These are phyloP conservation scores for Talaromyces verruculosus DNA, from an alignment of 2,329 filamentous ascomycete species.

Conservation along the genomic window DNA sequence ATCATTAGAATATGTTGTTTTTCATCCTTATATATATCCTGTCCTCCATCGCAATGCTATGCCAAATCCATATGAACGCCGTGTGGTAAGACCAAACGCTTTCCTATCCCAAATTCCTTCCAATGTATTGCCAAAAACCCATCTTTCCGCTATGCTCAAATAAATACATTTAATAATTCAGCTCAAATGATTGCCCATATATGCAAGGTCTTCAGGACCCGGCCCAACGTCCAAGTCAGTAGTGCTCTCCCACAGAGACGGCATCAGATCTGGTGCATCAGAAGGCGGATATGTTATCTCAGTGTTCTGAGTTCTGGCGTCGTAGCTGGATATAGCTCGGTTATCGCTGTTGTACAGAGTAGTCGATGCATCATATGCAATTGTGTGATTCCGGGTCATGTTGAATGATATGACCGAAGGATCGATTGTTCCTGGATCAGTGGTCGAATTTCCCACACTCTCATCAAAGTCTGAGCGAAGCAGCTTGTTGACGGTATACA, in stretches of 20 bases:
- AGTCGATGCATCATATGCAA: neutral
- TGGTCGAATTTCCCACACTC: neutral
- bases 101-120: neutral
- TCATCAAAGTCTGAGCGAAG: slow-evolving; percentile 17
- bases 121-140: neutral
- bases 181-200: neutral
- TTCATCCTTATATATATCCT: neutral
- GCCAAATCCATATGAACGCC: slow-evolving; percentile 2
- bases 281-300: neutral
- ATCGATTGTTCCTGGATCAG: neutral
- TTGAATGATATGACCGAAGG: neutral
- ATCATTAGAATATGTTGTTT: neutral
- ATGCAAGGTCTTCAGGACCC: neutral
- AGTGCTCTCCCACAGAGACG: too few relatives aligned
- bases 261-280: neutral
- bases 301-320: neutral
- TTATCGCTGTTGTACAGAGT: neutral
- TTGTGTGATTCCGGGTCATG: neutral
- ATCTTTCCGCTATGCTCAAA: neutral
- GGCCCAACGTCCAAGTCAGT: neutral
- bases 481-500: slow-evolving; percentile 6
- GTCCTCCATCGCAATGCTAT: neutral
- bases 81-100: slow-evolving; percentile 7
- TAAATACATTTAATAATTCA: neutral
- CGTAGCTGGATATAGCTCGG: neutral